Base-by-base conservation (phyloP, 2,329 filamentous ascomycete species). In the Bimuria novae-zelandiae region DNA sequence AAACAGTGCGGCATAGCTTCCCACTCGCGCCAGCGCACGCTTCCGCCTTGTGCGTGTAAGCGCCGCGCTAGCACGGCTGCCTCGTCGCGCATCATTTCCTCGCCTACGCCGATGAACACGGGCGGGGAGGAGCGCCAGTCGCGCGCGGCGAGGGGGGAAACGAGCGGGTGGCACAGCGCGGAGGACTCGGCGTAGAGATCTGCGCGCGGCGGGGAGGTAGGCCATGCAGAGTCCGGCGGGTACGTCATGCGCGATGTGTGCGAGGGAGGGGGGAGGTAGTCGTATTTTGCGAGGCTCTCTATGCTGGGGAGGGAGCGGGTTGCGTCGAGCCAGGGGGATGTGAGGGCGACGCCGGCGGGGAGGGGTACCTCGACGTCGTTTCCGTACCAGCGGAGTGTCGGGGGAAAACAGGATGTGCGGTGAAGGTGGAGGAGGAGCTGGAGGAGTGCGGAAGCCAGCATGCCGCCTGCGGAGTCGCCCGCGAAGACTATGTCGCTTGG, bases 1-100 rank as follows among this genome's bases (percentile, higher is more conserved):
- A 81, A 93, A 61, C 84, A 85, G 73, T 92, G 89, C 49, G 90
- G 89, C 89, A 93, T 93, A 3, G 84, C 87, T 69, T 92, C 86
- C 68, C 86, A 94, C 73, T 90, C 84, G 68, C 89, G 84, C 63
- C 86, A 88, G 3, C 84, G 78, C 0, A 92, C 82, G 0, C 64
- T 66, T 0, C 87, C 86, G 4, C 83, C 84, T 40, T 88, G 82
- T 7, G 63, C 58, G 14, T 77, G 77, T 10, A 89, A 77, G 33
- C 80, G 79, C 35, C 76, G 72, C 0, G 86, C 88, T 2, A 90
- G 67, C 47, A 84, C 83, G 57, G 79, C 80, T 54, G 80, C 80
- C 70, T 92, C 89, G 69, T 90, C 88, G 1, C 82, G 77, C 8
- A 93, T 77, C 61, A 88, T 80, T 73, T 94, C 90, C 77, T 89